These are phyloP conservation scores for Syzygium jambos DNA, from an alignment of 345 rosid genomes.

Conservation along the genomic window DNA sequence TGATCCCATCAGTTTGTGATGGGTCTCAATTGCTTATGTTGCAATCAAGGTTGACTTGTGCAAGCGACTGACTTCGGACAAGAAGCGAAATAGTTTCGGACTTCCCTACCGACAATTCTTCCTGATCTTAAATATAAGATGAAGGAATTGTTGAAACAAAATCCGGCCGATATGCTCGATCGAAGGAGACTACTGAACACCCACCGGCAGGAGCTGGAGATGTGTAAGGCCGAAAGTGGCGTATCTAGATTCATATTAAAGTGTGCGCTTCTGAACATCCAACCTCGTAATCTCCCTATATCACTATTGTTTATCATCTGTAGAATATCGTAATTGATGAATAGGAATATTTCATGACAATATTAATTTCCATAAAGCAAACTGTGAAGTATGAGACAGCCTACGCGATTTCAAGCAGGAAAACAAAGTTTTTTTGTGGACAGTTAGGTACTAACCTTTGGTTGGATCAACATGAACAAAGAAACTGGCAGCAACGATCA, in stretches of 20 bases:
- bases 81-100: neutral
- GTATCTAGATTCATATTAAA: neutral
- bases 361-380: neutral
- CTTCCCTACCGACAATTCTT: neutral
- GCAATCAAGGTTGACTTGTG: neutral
- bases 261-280: neutral
- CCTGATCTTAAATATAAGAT: neutral
- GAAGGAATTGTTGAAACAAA: neutral
- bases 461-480: conserved; percentile 14
- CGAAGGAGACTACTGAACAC: neutral
- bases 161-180: neutral
- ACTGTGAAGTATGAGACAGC: neutral
- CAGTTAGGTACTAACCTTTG: neutral
- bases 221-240: neutral
- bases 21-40: neutral
- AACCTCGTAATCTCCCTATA: neutral
- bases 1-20: neutral
- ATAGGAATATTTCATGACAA: neutral
- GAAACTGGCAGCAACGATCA: conserved; percentile 16
- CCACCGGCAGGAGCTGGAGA: neutral
- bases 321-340: neutral
- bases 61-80: neutral
- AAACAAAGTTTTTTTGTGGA: neutral
- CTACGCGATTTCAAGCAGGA: neutral
- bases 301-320: neutral